phyloP scores from a whole-genome alignment of 2,329 filamentous ascomycete genomes.

The Fusarium setosum region DNA sequence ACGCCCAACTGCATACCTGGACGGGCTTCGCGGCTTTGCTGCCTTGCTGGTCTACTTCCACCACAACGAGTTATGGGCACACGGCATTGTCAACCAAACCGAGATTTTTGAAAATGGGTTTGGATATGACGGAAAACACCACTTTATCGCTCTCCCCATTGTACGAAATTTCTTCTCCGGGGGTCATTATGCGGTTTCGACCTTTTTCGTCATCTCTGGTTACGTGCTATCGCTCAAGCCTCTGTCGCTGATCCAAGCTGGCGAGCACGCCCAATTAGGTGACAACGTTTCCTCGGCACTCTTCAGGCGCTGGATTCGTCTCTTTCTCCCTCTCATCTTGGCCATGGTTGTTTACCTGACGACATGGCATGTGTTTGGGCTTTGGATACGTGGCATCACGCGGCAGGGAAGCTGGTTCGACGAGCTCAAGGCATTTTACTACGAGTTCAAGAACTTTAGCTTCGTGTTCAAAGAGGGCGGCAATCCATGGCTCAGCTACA shows the following conservation, averaged over 20 bases:
- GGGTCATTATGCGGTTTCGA: slow-evolving; percentile 69
- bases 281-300: slow-evolving; percentile 59
- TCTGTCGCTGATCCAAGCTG: slow-evolving; percentile 56
- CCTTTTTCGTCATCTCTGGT: slow-evolving; percentile 69
- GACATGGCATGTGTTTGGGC: slow-evolving; percentile 63
- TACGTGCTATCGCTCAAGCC: slow-evolving; percentile 66
- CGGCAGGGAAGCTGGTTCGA: slow-evolving; percentile 55
- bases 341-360: slow-evolving; percentile 64
- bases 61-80: slow-evolving; percentile 70
- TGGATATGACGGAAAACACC: slow-evolving; percentile 59
- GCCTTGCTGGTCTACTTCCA: slow-evolving; percentile 74
- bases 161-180: slow-evolving; percentile 71
- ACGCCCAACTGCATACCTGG: slow-evolving; percentile 66
- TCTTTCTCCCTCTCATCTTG: slow-evolving; percentile 63
- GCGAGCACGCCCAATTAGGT: slow-evolving; percentile 54
- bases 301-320: slow-evolving; percentile 61
- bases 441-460: slow-evolving; percentile 75
- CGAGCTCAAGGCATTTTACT: slow-evolving; percentile 62
- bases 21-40: slow-evolving; percentile 75
- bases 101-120: slow-evolving; percentile 64
- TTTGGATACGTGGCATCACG: slow-evolving; percentile 54
- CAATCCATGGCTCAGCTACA: slow-evolving; percentile 62
- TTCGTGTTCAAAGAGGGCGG: slow-evolving; percentile 71
- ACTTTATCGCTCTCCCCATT: slow-evolving; percentile 65
- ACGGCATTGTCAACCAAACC: slow-evolving; percentile 52